Evolutionary conservation across 805 yeast genomes (phyloP).

Genomic region (Candida tallmaniae): DNA sequence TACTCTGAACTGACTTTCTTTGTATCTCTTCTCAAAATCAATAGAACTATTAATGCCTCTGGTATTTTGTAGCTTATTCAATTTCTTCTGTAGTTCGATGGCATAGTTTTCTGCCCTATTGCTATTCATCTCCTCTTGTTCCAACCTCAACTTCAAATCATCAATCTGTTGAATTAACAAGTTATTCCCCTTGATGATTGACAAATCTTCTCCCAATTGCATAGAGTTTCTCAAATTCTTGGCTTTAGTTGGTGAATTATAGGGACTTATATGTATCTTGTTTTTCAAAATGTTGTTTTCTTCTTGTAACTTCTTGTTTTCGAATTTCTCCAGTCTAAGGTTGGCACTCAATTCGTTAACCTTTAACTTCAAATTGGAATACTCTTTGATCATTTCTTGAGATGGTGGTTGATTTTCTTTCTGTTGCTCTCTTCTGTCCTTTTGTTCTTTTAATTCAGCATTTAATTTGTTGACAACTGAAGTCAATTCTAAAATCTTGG

Average conservation of each 20-base stretch:
- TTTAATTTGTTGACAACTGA: constrained; percentile 20
- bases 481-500: constrained; percentile 22
- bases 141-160: constrained; percentile 43
- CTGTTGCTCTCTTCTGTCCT: constrained; percentile 19
- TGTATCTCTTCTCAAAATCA: constrained; percentile 33
- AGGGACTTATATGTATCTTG: constrained; percentile 25
- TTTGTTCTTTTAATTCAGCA: constrained; percentile 11
- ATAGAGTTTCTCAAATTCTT: constrained; percentile 23
- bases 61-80: constrained; percentile 38
- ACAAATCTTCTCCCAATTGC: constrained; percentile 29
- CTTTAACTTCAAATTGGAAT: constrained; percentile 44
- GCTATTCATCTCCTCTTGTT: constrained; percentile 48
- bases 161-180: constrained; percentile 42
- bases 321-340: constrained; percentile 44
- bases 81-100: constrained; percentile 38
- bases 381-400: constrained; percentile 35
- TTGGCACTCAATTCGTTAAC: constrained; percentile 49
- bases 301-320: constrained; percentile 44
- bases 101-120: constrained; percentile 49
- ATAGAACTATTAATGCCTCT: constrained; percentile 30
- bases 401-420: constrained; percentile 35
- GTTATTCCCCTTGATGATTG: constrained; percentile 13
- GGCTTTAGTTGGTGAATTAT: constrained; percentile 25
- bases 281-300: constrained; percentile 59
- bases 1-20: constrained; percentile 30